Conservation (phyloP, 176 grass and related monocot genomes). For the Sorghum bicolor region DNA sequence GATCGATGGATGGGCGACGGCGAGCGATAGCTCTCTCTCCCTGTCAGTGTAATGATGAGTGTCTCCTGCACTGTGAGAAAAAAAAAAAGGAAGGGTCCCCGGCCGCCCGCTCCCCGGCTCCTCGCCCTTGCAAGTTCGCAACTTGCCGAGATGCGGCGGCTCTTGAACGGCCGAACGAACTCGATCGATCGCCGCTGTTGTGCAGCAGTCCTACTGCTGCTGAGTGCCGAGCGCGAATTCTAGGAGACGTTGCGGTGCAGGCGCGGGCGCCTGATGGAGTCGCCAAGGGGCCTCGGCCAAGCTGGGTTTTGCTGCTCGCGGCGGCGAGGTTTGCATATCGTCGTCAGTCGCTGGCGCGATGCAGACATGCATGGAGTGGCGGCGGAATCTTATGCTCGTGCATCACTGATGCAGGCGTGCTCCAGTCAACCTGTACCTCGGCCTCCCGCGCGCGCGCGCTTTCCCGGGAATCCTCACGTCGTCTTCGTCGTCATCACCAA, state of each 20-base stretch:
- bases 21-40: neutral
- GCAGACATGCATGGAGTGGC: neutral
- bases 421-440: neutral
- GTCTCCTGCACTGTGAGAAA: neutral
- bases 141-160: conserved; percentile 25
- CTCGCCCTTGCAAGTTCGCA: neutral
- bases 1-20: neutral
- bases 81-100: neutral
- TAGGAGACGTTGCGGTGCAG: neutral
- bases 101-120: neutral
- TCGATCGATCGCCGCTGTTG: neutral
- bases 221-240: neutral
- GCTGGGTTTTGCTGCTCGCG: neutral
- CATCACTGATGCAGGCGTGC: neutral
- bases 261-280: neutral
- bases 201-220: neutral
- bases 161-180: neutral
- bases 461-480: conserved; percentile 11
- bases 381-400: neutral
- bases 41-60: too few species aligned
- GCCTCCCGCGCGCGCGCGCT: too few species aligned
- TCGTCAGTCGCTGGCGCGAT: neutral
- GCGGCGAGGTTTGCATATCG: neutral
- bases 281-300: conserved; percentile 19
- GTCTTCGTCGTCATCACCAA: neutral